Evolutionary conservation across 768 basidiomycete genomes (phyloP), one percentile per base, ranked within the genome.

Genomic region (Phanerochaete carnosa): DNA sequence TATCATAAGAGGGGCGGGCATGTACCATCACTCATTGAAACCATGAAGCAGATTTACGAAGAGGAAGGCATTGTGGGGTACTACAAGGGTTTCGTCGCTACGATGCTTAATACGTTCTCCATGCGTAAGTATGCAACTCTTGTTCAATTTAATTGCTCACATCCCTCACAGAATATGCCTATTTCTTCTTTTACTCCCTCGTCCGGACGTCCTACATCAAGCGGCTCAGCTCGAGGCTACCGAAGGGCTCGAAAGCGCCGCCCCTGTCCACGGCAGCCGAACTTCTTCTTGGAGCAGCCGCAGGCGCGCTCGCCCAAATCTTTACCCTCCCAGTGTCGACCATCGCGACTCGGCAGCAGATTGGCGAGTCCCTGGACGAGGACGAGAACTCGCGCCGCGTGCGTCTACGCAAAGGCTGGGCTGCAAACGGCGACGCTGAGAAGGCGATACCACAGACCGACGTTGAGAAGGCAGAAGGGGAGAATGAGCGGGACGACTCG

Each of bases 291-390:
- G 96, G 97, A 12, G 97, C 97, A 1, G 68, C 90, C 13, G 97
- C 97, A 1, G 97, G 96, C 2, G 96, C 88, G 0, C 84, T 98
- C 19, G 95, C 95, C 4, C 97, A 98, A 73, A 89, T 98, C 59
- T 98, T 98, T 77, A 99, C 97, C 23, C 97, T 98, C 65, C 97
- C 97, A 11, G 96, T 98, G 15, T 86, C 94, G 7, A 96, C 98
- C 54, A 97, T 99, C 68, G 97, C 97, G 16, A 98, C 96, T 3
- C 85, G 97, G 15, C 97, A 99, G 74, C 97, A 99, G 75, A 84
- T 98, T 53, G 90, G 91, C 45, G 79, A 78, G 15, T 73, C 79
- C 32, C 22, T 61, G 51, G 66, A 66, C 56, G 59, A 62, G 28
- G 29, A 45, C 30, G 46, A 60, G 45, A 53, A 64, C 28, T 19